Base-by-base conservation (phyloP, 202 grass and related monocot genomes). In the Schoenoplectus tabernaemontani region DNA sequence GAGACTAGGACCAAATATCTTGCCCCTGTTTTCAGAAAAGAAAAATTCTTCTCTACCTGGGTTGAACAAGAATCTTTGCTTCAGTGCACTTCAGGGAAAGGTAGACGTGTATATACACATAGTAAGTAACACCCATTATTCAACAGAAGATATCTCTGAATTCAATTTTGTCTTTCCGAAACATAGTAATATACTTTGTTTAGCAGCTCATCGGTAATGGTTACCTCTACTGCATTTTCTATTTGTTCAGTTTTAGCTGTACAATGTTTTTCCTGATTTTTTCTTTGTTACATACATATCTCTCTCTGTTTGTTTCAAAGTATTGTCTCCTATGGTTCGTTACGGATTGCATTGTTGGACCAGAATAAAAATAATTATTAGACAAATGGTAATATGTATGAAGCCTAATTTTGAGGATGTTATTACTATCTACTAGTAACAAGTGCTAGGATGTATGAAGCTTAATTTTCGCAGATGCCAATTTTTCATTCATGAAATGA, bases 21-120 rank as follows among this genome's bases (percentile, higher is more conserved):
- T 80, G 59, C 57, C 57, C 65, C 57, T 64, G 20, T 62, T 64
- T 5, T 80, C 77, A 80, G 57, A 47, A 80, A 80, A 53, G 3
- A 7, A 80, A 62, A 79, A 64, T 64, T 46, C 57, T 79, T 79
- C 59, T 64, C 57, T 80, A 23, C 43, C 16, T 5, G n/a, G 50
- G 17, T 80, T 48, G 41, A 34, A 19, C 15, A 4, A 10, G 13
- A 54, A 54, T 54, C 54, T 54, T 54, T 54, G 53, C 16, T 36
- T 56, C 54, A 59, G 16, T 64, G 41, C 41, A n/a, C 53, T 53
- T 56, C 16, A 71, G 28, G 12, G 0, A 33, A 80, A 63, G 43
- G 41, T 10, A 64, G 12, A 80, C 19, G 59, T 64, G 28, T 28
- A 28, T 79, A 64, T 80, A 26, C 65, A 69, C 12, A 69, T 53